Conservation (phyloP, 1,139 yeast genomes). For the Hemisphaericaspora xylofermentans region DNA sequence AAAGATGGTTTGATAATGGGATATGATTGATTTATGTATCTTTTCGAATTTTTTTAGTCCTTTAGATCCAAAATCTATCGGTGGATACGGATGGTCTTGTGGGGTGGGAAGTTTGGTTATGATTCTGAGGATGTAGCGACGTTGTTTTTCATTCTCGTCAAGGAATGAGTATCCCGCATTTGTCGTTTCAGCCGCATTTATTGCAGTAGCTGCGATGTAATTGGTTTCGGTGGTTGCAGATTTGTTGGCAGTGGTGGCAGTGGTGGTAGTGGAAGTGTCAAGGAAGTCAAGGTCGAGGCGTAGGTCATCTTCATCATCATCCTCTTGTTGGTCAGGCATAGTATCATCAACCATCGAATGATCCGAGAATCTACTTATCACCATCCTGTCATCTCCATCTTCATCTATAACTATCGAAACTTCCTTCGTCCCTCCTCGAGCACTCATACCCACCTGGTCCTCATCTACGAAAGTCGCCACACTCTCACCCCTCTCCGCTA, state of each 20-base stretch:
- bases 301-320: constrained; percentile 7
- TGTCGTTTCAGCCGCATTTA: background rate
- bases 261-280: background rate
- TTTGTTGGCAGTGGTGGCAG: too few species aligned
- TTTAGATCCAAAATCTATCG: constrained; percentile 30
- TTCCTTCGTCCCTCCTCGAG: too few species aligned
- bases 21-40: constrained; percentile 17
- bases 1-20: constrained; percentile 17
- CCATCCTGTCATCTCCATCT: too few species aligned
- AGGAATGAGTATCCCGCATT: constrained; percentile 19
- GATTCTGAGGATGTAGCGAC: constrained; percentile 33
- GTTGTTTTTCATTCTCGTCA: constrained; percentile 27
- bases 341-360: background rate
- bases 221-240: background rate
- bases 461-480: too few species aligned
- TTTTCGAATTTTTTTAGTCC: constrained; percentile 29
- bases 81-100: constrained; percentile 13
- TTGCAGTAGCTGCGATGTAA: background rate
- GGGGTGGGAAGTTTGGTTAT: constrained; percentile 29
- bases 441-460: too few species aligned
- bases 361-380: too few species aligned
- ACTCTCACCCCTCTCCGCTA: too few species aligned
- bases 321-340: background rate
- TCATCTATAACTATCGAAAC: too few species aligned
- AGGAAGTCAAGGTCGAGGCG: background rate